phyloP scores from a whole-genome alignment of 495 filamentous ascomycete species.

The Penicillium verhagenii region DNA sequence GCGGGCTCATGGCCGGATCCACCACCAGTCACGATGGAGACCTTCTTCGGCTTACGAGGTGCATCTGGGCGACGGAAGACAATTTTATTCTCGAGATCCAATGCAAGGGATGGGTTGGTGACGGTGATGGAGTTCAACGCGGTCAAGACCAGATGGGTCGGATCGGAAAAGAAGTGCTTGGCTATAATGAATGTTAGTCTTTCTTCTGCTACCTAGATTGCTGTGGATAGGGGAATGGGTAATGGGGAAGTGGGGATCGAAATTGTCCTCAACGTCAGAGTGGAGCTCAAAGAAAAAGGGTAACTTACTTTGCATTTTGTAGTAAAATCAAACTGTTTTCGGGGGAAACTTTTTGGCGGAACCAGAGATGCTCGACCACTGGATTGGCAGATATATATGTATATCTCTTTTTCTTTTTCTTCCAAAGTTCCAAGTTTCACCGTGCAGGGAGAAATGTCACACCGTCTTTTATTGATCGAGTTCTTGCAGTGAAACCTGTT shows the following conservation, averaged over 20 bases:
- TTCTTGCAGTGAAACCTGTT: constrained; percentile 10
- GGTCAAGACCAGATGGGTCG: constrained; percentile 72
- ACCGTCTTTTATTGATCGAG: background rate
- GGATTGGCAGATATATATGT: background rate
- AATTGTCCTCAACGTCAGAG: constrained; percentile 1
- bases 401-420: background rate
- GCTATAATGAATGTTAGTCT: constrained; percentile 29
- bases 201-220: background rate
- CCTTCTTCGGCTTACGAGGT: constrained; percentile 49
- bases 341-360: background rate
- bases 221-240: background rate
- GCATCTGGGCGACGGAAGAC: constrained; percentile 70
- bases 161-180: constrained; percentile 93
- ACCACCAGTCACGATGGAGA: constrained; percentile 85
- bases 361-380: background rate
- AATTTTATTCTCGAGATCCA: constrained; percentile 82
- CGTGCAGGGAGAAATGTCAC: background rate
- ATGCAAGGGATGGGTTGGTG: constrained; percentile 80
- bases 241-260: background rate
- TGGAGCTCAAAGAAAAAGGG: background rate
- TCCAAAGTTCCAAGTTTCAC: no score
- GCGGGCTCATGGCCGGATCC: constrained; percentile 92
- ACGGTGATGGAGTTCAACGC: constrained; percentile 75
- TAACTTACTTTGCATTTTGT: constrained; percentile 5
- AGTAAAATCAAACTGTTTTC: background rate